Percentiles rank a stretch among this genome's conserved stretches.
Conservation (phyloP, 306 rosid genomes). For the Betula pendula region DNA sequence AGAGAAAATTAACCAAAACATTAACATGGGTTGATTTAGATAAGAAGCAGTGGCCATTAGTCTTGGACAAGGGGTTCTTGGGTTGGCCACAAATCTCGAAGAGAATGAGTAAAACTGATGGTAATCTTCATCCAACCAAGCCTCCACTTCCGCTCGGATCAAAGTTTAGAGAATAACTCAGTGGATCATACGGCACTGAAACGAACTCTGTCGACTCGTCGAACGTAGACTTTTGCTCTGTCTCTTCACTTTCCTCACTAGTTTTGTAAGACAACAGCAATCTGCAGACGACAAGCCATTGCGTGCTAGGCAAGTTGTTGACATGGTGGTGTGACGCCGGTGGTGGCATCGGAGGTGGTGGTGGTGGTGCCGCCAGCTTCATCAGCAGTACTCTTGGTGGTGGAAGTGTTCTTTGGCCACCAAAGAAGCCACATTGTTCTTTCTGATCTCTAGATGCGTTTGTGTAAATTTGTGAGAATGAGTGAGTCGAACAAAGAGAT, state of each 20-base stretch:
- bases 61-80: conserved; percentile 36
- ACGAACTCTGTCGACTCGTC: conserved; percentile 33
- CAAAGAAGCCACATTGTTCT: background rate
- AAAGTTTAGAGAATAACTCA: conserved; percentile 83
- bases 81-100: conserved; percentile 68
- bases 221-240: conserved; percentile 25
- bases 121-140: conserved; percentile 66
- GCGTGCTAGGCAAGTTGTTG: conserved; percentile 7
- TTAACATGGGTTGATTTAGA: too few relatives aligned
- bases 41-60: conserved; percentile 27
- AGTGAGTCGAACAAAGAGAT: background rate
- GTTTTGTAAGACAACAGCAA: conserved; percentile 47
- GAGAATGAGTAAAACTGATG: conserved; percentile 74
- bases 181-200: conserved; percentile 77
- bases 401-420: conserved; percentile 17
- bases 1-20: background rate
- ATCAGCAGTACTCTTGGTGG: background rate
- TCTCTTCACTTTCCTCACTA: conserved; percentile 62
- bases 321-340: background rate
- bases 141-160: conserved; percentile 63
- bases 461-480: background rate
- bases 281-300: conserved; percentile 21
- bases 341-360: conserved; percentile 16
- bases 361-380: background rate
- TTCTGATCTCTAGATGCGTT: background rate